A percentile compares a stretch with the other conserved stretches of the same genome.
phyloP scores from a whole-genome alignment of 148 eudicot species.

The Spergularia marina region DNA sequence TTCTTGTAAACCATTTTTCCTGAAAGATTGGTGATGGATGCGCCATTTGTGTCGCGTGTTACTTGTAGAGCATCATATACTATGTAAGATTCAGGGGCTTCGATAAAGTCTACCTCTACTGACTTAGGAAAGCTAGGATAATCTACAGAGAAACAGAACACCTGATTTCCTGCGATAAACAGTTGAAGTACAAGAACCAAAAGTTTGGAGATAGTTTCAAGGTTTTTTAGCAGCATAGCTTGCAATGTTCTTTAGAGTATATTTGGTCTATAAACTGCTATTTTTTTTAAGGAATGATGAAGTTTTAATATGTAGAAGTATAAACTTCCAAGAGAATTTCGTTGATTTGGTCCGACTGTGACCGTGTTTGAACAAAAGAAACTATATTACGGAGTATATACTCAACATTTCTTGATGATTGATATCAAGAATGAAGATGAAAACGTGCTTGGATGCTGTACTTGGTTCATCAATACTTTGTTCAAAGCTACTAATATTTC shows the following conservation, averaged over 20 bases:
- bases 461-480: neutral
- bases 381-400: neutral
- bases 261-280: neutral
- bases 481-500: neutral
- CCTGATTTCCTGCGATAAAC: neutral
- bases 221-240: neutral
- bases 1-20: constrained; percentile 27
- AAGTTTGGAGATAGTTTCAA: neutral
- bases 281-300: too few relatives aligned
- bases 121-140: constrained; percentile 18
- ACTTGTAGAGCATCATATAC: constrained; percentile 31
- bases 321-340: too few relatives aligned
- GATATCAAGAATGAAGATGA: neutral
- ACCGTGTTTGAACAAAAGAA: neutral
- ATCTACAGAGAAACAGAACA: constrained; percentile 5
- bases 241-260: neutral
- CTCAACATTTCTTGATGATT: neutral
- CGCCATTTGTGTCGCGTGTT: constrained; percentile 22
- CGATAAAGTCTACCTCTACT: neutral
- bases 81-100: constrained; percentile 5
- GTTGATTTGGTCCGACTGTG: too few relatives aligned
- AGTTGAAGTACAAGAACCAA: constrained; percentile 3
- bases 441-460: constrained; percentile 5
- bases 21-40: constrained; percentile 5
- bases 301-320: too few relatives aligned